Evolutionary conservation across 352 stramenopile genomes (phyloP).

Genomic region (Pythium angustatum): DNA sequence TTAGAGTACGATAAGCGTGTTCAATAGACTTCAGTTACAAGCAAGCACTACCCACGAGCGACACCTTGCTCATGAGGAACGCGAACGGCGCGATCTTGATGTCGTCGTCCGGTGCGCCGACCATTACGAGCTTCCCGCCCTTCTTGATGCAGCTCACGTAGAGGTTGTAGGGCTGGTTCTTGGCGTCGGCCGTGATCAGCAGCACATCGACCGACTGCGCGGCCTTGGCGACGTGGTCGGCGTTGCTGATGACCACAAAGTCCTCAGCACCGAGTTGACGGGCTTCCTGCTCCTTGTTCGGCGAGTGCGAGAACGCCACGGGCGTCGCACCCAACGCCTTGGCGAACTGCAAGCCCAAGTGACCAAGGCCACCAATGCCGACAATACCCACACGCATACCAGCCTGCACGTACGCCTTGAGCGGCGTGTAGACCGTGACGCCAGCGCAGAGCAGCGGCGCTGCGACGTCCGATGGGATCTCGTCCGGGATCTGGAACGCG

Average conservation of each 20-base stretch:
- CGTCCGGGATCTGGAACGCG: too few relatives aligned
- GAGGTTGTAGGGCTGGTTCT: constrained; percentile 33
- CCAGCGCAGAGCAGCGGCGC: too few relatives aligned
- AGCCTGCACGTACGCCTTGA: too few relatives aligned
- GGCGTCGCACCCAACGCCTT: constrained; percentile 47
- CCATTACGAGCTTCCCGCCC: constrained; percentile 32
- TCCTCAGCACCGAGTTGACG: constrained; percentile 27
- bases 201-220: constrained; percentile 27
- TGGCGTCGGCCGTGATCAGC: constrained; percentile 37
- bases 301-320: constrained; percentile 42
- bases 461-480: too few relatives aligned
- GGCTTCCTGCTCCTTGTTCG: constrained; percentile 24
- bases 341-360: too few relatives aligned
- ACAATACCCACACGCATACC: too few relatives aligned
- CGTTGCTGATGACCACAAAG: constrained; percentile 25
- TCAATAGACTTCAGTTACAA: too few relatives aligned
- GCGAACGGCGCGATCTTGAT: not conserved
- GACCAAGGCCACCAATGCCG: too few relatives aligned
- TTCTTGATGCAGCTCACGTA: constrained; percentile 22
- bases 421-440: too few relatives aligned
- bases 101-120: constrained; percentile 23
- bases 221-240: constrained; percentile 15
- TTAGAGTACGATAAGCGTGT: too few relatives aligned
- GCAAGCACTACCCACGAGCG: constrained; percentile 15
- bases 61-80: constrained; percentile 47